Evolutionary conservation across 345 rosid genomes (phyloP).

Genomic region (Noccaea caerulescens): DNA sequence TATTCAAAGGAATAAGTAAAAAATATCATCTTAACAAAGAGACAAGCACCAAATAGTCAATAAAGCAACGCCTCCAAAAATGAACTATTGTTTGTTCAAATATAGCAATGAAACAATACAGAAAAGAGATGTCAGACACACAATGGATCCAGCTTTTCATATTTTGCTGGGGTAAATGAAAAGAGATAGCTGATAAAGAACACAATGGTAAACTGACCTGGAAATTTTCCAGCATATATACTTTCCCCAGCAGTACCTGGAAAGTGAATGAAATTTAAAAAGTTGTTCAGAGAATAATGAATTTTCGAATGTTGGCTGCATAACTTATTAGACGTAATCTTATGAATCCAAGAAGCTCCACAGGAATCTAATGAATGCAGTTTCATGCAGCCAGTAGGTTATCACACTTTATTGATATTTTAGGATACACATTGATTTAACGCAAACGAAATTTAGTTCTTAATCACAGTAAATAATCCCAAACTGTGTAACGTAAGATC

Average conservation of each 20-base stretch:
- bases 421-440: neutral
- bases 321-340: conserved; percentile 16
- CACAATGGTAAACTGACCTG: conserved; percentile 60
- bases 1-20: conserved; percentile 9
- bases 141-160: neutral
- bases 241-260: conserved; percentile 94
- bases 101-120: conserved; percentile 3
- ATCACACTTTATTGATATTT: conserved; percentile 8
- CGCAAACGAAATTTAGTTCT: conserved; percentile 2
- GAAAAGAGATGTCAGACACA: conserved; percentile 21
- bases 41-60: neutral
- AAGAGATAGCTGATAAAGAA: conserved; percentile 18
- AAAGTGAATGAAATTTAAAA: conserved; percentile 30
- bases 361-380: conserved; percentile 24
- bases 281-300: conserved; percentile 10
- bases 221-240: conserved; percentile 82
- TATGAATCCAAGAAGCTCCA: conserved; percentile 23
- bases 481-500: conserved; percentile 8
- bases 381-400: conserved; percentile 15
- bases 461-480: conserved; percentile 5
- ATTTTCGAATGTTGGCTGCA: conserved; percentile 23
- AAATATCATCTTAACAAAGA: neutral
- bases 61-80: conserved; percentile 19
- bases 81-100: neutral
- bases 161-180: conserved; percentile 8